Base-by-base conservation (phyloP, 2,329 filamentous ascomycete species). In the Neonectria faginata region DNA sequence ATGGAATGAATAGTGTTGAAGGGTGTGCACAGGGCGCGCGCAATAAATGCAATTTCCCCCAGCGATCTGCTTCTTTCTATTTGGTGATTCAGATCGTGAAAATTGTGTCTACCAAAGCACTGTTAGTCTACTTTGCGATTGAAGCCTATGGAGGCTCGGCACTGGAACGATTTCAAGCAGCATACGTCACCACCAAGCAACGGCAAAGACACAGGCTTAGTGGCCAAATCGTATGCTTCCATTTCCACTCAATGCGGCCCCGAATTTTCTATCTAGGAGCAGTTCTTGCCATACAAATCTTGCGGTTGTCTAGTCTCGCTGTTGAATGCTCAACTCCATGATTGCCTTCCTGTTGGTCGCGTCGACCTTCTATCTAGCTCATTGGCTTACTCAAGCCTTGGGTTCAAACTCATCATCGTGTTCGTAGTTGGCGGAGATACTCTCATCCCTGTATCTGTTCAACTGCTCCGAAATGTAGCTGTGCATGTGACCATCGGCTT, bases 381-480 rank as follows among this genome's bases (percentile, higher is more conserved):
- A 41, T 39, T 22, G 54, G 48, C n/a, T 25, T 20, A 16, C 22
- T 68, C 56, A 74, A 25, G 77, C 76, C 60, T 78, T 78, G 10
- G 83, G 79, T 74, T 86, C 84, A 67, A 82, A 80, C 72, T 86
- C 84, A 41, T 86, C 83, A 11, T 77, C 81, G 11, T 78, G 72
- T 16, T 67, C 74, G 25, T 73, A 74, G 47, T 66, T 72, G 29
- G 66, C 69, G 14, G 69, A 63, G 5, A 60, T 55, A 56, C 70
- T 72, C 20, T 77, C 75, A 25, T 76, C 74, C 67, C 74, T 89
- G 73, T 96, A 90, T 61, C 90, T 85, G 77, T 91, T 86, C 62
- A 97, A 83, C 80, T 97, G 92, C 67, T 94, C 91, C 31, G 87
- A 89, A 61, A 97, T 91, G 77, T 97, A 97, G 69, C 88, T 86